Evolutionary conservation across 2,329 filamentous ascomycete species (phyloP).

Genomic region (Rutstroemia sp.): DNA sequence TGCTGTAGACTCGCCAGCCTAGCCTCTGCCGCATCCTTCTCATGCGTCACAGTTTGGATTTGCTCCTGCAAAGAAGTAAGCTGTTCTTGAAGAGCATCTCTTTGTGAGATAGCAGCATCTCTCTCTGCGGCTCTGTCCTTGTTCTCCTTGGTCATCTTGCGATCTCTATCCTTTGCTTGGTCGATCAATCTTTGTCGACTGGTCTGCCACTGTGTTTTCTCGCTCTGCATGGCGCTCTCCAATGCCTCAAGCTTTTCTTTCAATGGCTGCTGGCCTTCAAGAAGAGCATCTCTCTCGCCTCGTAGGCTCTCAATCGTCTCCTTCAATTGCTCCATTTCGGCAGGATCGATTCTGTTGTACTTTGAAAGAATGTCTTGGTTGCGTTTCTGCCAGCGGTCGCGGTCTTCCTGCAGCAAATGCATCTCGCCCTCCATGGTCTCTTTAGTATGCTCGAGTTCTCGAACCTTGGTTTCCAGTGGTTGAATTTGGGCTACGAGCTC

Average conservation of each 20-base stretch:
- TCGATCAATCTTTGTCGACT: constrained; percentile 47
- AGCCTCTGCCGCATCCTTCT: constrained; percentile 29
- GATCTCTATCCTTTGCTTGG: constrained; percentile 56
- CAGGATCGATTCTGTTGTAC: constrained; percentile 90
- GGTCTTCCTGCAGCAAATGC: constrained; percentile 80
- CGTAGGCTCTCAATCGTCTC: constrained; percentile 62
- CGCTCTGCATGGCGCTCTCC: constrained; percentile 46
- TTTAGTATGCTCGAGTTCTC: constrained; percentile 76
- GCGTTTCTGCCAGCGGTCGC: constrained; percentile 91
- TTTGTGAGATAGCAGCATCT: constrained; percentile 34
- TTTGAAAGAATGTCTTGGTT: constrained; percentile 94
- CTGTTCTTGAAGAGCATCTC: constrained; percentile 32
- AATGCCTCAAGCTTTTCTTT: constrained; percentile 45
- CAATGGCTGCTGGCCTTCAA: constrained; percentile 36
- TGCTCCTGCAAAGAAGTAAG: constrained; percentile 37
- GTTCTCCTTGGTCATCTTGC: constrained; percentile 46
- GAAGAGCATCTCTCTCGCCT: constrained; percentile 49
- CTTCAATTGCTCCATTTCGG: constrained; percentile 85
- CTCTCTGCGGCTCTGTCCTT: constrained; percentile 42
- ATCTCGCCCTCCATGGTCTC: constrained; percentile 64
- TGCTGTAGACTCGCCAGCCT: constrained; percentile 30
- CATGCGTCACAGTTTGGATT: constrained; percentile 37
- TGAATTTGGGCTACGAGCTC: constrained; percentile 69
- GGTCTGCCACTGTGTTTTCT: constrained; percentile 46
- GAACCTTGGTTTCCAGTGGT: constrained; percentile 72